Percentiles rank a stretch among this genome's conserved stretches.
Evolutionary conservation across 192 early-diverging fungal species (phyloP).

Genomic region (Linnemannia schmuckeri): DNA sequence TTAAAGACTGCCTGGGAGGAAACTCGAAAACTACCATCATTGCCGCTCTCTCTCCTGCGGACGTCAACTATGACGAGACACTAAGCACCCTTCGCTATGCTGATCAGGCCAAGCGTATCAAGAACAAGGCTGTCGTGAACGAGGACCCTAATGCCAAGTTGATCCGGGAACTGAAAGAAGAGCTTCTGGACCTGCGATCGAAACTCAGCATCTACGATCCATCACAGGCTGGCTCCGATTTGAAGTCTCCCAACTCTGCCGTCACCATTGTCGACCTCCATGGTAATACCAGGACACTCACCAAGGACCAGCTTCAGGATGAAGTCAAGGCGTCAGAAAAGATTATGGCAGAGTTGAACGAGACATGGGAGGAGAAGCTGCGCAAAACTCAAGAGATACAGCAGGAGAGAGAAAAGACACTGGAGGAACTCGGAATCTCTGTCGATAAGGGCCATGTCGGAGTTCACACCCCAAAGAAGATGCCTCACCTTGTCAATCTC

Average conservation of each 20-base stretch:
- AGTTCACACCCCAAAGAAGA: constrained; percentile 79
- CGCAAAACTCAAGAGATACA: constrained; percentile 79
- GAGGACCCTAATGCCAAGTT: constrained; percentile 86
- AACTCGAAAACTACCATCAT: constrained; percentile 89
- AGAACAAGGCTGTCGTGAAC: constrained; percentile 92
- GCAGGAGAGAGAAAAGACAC: constrained; percentile 74
- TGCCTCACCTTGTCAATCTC: constrained; percentile 90
- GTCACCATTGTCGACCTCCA: constrained; percentile 60
- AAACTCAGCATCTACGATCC: constrained; percentile 67
- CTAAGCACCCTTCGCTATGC: constrained; percentile 91
- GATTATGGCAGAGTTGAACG: constrained; percentile 84
- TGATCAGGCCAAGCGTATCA: constrained; percentile 91
- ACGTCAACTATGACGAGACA: constrained; percentile 78
- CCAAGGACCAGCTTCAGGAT: constrained; percentile 74
- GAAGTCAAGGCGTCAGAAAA: constrained; percentile 89
- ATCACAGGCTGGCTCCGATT: constrained; percentile 34
- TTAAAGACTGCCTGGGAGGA: constrained; percentile 88
- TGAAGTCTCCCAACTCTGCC: constrained; percentile 43
- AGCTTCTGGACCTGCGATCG: constrained; percentile 75
- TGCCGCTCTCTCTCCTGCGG: constrained; percentile 82
- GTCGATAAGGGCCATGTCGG: constrained; percentile 80
- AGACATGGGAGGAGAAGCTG: constrained; percentile 89
- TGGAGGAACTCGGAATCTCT: constrained; percentile 85
- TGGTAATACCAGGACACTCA: constrained; percentile 61
- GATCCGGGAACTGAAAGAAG: constrained; percentile 87